Evolutionary conservation across 2,329 filamentous ascomycete genomes (phyloP).

Genomic region (Gremmenia infestans): DNA sequence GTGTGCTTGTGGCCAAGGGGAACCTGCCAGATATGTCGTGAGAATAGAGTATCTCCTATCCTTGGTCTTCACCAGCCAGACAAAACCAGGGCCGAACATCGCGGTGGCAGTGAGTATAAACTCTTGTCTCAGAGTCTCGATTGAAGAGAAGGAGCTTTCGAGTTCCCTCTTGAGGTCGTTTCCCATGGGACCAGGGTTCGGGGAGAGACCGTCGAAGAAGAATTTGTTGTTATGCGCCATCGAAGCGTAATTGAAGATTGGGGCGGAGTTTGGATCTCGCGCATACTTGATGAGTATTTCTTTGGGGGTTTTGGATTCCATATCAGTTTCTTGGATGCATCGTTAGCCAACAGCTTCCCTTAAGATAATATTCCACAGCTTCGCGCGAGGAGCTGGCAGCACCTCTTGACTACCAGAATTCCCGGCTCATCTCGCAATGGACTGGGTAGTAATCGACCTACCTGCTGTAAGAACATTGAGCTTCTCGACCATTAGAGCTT

Average conservation of each 20-base stretch:
- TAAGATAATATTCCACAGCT: not conserved
- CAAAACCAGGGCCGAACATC: slow-evolving; percentile 97
- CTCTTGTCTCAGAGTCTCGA: slow-evolving; percentile 76
- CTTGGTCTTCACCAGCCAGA: slow-evolving; percentile 74
- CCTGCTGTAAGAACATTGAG: slow-evolving; percentile 71
- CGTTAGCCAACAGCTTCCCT: slow-evolving; percentile 6
- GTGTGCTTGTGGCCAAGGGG: slow-evolving; percentile 80
- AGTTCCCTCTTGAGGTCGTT: slow-evolving; percentile 54
- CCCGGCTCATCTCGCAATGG: not conserved
- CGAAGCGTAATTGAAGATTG: slow-evolving; percentile 91
- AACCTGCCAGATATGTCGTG: slow-evolving; percentile 85
- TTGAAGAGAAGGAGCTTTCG: slow-evolving; percentile 68
- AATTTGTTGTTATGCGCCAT: slow-evolving; percentile 91
- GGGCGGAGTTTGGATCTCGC: slow-evolving; percentile 70
- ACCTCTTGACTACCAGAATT: no score
- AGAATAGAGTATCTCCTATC: slow-evolving; percentile 59
- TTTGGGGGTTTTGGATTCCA: slow-evolving; percentile 39
- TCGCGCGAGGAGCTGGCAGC: no score
- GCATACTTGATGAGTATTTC: slow-evolving; percentile 70
- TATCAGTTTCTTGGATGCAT: slow-evolving; percentile 17
- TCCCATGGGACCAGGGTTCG: slow-evolving; percentile 48
- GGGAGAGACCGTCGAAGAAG: slow-evolving; percentile 62
- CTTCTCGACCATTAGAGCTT: slow-evolving; percentile 66
- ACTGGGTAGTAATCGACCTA: slow-evolving; percentile 38
- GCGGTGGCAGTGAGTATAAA: slow-evolving; percentile 74